phyloP scores from a whole-genome alignment of 805 yeast genomes.

The Torulaspora gathmanii region DNA sequence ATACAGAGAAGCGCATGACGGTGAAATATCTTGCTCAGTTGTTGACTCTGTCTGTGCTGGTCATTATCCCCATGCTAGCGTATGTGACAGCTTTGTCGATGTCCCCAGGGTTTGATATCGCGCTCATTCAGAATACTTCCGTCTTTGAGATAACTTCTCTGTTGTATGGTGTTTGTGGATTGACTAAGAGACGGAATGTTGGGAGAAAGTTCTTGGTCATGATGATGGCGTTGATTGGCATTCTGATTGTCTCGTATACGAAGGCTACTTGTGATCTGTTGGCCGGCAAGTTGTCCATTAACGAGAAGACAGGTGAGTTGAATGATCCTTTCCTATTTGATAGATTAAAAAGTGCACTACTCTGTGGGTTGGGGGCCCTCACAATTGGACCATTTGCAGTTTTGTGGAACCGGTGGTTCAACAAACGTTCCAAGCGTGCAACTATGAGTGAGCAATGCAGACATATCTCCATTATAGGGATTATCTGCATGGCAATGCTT shows the following conservation, averaged over 20 bases:
- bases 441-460: slow-evolving; percentile 17
- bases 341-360: slow-evolving; percentile 33
- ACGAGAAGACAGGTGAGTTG: slow-evolving; percentile 34
- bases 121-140: slow-evolving; percentile 32
- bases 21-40: slow-evolving; percentile 18
- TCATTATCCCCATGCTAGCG: slow-evolving; percentile 20
- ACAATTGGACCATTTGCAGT: slow-evolving; percentile 34
- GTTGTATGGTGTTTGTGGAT: slow-evolving; percentile 31
- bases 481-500: slow-evolving; percentile 20
- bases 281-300: slow-evolving; percentile 33
- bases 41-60: slow-evolving; percentile 18
- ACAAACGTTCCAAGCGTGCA: slow-evolving; percentile 9
- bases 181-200: slow-evolving; percentile 25
- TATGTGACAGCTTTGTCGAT: slow-evolving; percentile 26
- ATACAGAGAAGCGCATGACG: slow-evolving; percentile 1
- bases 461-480: slow-evolving; percentile 22
- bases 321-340: slow-evolving; percentile 36
- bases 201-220: slow-evolving; percentile 28
- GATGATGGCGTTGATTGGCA: slow-evolving; percentile 29
- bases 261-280: slow-evolving; percentile 33
- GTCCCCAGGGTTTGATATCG: slow-evolving; percentile 33
- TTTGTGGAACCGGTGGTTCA: slow-evolving; percentile 31
- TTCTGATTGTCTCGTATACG: slow-evolving; percentile 32
- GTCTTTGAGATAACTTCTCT: slow-evolving; percentile 34
- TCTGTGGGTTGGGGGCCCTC: slow-evolving; percentile 33